Percentiles rank a stretch among this genome's conserved stretches.
Conservation (phyloP, 768 basidiomycete genomes). For the Postia placenta region DNA sequence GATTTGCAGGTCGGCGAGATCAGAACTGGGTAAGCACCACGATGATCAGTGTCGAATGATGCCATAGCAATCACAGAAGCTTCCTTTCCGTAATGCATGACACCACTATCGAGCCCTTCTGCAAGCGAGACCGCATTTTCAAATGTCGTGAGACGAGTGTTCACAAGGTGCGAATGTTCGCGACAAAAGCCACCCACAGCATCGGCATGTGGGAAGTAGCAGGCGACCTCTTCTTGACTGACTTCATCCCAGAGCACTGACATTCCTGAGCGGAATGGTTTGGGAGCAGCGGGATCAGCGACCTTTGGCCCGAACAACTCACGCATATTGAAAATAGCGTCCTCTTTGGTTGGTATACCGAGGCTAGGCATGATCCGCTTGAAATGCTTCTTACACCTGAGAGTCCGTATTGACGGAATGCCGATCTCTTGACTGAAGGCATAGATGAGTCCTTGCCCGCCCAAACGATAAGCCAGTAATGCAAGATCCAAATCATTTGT, state of each 20-base stretch:
- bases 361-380: conserved; percentile 12
- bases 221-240: conserved; percentile 16
- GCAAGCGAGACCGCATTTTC: conserved; percentile 7
- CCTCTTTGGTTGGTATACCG: conserved; percentile 10
- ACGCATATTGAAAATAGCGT: conserved; percentile 23
- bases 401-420: conserved; percentile 17
- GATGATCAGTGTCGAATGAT: conserved; percentile 4
- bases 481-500: conserved; percentile 21
- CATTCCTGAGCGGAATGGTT: conserved; percentile 2
- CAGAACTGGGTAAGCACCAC: conserved; percentile 17
- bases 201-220: conserved; percentile 20
- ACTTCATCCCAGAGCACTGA: conserved; percentile 24
- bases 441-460: conserved; percentile 24
- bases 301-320: conserved; percentile 12
- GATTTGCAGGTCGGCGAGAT: conserved; percentile 14
- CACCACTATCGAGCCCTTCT: conserved; percentile 14
- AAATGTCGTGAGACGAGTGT: conserved; percentile 11
- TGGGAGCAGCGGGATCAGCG: not conserved
- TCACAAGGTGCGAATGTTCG: conserved; percentile 16
- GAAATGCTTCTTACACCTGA: conserved; percentile 8
- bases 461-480: conserved; percentile 21
- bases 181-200: conserved; percentile 22
- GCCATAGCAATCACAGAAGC: conserved; percentile 22
- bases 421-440: conserved; percentile 23
- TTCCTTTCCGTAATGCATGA: conserved; percentile 25